phyloP scores from a whole-genome alignment of 768 basidiomycete genomes.

The Clavaria fumosa region DNA sequence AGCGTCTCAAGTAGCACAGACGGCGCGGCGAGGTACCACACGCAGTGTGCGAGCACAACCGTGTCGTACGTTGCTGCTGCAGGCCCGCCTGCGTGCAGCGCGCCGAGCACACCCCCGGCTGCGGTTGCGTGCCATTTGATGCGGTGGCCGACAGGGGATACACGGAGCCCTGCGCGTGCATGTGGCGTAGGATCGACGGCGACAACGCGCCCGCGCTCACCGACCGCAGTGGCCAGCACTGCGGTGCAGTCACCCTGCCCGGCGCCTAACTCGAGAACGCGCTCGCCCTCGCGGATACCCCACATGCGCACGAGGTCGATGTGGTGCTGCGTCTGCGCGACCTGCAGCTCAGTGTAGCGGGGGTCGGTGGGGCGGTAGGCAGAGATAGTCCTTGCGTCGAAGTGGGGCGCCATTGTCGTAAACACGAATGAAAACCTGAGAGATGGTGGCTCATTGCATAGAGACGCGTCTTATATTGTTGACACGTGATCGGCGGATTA shows the following conservation, averaged over 20 bases:
- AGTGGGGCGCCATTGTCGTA: no score
- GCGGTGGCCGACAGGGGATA: constrained; percentile 18
- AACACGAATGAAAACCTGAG: no score
- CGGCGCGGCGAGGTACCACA: constrained; percentile 27
- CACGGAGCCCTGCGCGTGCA: constrained; percentile 20
- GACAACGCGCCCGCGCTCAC: constrained; percentile 20
- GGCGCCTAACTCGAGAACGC: constrained; percentile 25
- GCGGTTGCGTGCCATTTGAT: constrained; percentile 21
- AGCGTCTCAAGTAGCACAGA: constrained; percentile 17
- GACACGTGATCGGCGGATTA: no score
- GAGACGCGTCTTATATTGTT: no score
- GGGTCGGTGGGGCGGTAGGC: constrained; percentile 10
- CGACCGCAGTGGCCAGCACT: constrained; percentile 22
- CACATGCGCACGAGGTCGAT: constrained; percentile 18
- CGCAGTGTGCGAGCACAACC: constrained; percentile 21
- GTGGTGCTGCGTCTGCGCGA: constrained; percentile 18
- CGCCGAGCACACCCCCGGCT: constrained; percentile 16
- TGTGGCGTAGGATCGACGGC: constrained; percentile 26
- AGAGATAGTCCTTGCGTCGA: constrained; percentile 1
- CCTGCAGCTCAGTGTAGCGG: constrained; percentile 5
- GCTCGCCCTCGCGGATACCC: constrained; percentile 16
- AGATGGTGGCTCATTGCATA: no score
- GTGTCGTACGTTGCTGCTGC: constrained; percentile 16
- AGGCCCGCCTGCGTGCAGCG: no score
- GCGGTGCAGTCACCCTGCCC: constrained; percentile 28